These are phyloP conservation scores for Colletotrichum spaethianum DNA, from an alignment of 2,329 filamentous ascomycete species.

Conservation along the genomic window DNA sequence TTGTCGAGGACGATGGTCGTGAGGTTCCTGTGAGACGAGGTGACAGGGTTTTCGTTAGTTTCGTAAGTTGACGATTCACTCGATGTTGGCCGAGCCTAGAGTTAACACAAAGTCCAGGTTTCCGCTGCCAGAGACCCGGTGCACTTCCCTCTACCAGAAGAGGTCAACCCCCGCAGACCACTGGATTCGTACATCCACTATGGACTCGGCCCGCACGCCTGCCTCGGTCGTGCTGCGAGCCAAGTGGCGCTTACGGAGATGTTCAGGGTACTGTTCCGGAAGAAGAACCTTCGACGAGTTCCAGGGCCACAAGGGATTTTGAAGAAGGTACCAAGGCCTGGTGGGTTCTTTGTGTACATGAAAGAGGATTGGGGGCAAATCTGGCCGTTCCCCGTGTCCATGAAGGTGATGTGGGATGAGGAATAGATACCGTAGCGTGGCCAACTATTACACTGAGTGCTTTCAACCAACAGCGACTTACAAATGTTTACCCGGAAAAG, in stretches of 20 bases:
- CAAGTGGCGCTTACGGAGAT: constrained; percentile 76
- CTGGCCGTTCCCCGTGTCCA: constrained; percentile 64
- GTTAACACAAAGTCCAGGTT: constrained; percentile 46
- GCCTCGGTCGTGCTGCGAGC: constrained; percentile 72
- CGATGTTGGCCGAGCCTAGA: not conserved
- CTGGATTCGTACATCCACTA: constrained; percentile 76
- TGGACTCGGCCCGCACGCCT: constrained; percentile 73
- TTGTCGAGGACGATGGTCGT: constrained; percentile 66
- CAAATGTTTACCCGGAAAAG: not conserved
- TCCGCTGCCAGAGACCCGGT: constrained; percentile 68
- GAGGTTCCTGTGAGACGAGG: constrained; percentile 67
- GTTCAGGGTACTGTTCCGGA: constrained; percentile 75
- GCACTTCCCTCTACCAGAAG: constrained; percentile 73
- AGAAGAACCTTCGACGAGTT: constrained; percentile 72
- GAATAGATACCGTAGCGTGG: not conserved
- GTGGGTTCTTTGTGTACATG: constrained; percentile 73
- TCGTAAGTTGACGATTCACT: constrained; percentile 57
- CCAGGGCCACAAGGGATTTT: constrained; percentile 76
- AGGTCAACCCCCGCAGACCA: constrained; percentile 74
- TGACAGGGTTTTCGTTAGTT: constrained; percentile 75
- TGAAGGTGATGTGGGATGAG: constrained; percentile 67
- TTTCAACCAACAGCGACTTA: too few species aligned
- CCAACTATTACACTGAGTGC: not conserved
- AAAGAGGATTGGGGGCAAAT: constrained; percentile 73
- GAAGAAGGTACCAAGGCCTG: constrained; percentile 72